A percentile compares a stretch with the other conserved stretches of the same genome.
These are phyloP conservation scores for Thielaviopsis musarum DNA, from an alignment of 2,329 filamentous ascomycete species.

Conservation along the genomic window DNA sequence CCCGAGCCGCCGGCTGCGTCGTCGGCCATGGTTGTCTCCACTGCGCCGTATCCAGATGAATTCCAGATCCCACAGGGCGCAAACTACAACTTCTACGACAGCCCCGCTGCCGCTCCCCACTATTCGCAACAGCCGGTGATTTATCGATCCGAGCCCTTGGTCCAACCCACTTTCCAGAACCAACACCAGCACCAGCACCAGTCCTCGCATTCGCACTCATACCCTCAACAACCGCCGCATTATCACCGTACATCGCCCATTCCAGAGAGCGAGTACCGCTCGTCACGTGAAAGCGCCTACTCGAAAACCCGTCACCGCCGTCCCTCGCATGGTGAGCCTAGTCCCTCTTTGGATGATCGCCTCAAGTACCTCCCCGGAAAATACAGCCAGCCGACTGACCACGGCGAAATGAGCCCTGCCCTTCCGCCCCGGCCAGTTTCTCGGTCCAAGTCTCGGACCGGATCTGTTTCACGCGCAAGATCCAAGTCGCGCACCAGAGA, in stretches of 20 bases:
- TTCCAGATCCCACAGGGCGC: background rate
- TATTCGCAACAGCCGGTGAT: background rate
- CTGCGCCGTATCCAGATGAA: slow-evolving; percentile 9
- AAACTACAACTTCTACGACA: slow-evolving; percentile 5
- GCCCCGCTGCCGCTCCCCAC: background rate
- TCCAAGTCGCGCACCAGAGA: background rate
- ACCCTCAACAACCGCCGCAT: background rate
- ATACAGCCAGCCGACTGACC: slow-evolving; percentile 22
- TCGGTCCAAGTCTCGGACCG: background rate
- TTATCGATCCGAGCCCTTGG: background rate
- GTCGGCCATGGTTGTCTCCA: background rate
- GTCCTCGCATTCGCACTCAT: background rate
- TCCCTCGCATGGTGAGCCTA: background rate
- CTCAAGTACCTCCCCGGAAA: slow-evolving; percentile 31
- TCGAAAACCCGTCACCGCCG: background rate
- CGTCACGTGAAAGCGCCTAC: background rate
- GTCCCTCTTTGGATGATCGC: slow-evolving; percentile 19
- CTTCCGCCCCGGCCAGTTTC: slow-evolving; percentile 10
- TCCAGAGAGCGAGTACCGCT: slow-evolving; percentile 1
- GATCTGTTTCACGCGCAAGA: background rate
- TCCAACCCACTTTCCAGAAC: background rate
- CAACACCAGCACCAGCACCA: background rate
- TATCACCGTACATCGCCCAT: slow-evolving; percentile 1
- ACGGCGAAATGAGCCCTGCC: slow-evolving; percentile 16
- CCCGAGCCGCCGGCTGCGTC: background rate